These are phyloP conservation scores for Parascedosporium putredinis DNA, from an alignment of 2,329 filamentous ascomycete species.

Conservation along the genomic window DNA sequence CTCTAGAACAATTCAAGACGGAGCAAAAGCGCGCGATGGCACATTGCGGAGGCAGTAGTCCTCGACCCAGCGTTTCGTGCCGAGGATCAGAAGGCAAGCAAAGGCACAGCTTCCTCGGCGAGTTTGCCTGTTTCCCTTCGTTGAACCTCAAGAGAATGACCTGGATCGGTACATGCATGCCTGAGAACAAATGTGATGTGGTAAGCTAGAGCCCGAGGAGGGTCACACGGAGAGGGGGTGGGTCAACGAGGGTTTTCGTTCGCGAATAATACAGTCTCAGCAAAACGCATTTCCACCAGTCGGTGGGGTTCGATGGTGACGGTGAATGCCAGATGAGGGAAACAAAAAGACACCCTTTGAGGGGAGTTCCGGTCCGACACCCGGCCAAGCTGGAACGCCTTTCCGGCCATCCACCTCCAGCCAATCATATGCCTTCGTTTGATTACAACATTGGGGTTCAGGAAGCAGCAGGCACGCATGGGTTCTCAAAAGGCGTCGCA, in stretches of 20 bases:
- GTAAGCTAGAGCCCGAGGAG: neutral
- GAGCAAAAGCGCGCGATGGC: neutral
- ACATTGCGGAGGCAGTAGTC: neutral
- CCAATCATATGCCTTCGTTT: neutral
- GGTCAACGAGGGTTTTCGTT: neutral
- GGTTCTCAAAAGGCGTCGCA: neutral
- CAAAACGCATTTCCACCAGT: neutral
- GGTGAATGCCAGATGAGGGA: neutral
- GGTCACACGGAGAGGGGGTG: neutral
- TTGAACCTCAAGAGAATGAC: neutral
- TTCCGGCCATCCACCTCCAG: neutral
- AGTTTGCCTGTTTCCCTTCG: too few species aligned
- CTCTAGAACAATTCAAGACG: neutral
- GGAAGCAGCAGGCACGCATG: neutral
- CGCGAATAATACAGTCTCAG: neutral
- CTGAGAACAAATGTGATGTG: neutral
- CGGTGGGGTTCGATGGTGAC: neutral
- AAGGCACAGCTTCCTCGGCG: too few species aligned
- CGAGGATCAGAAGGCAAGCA: neutral
- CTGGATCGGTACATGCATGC: too few species aligned
- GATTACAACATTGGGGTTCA: slow-evolving; percentile 1
- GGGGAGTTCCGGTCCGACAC: neutral
- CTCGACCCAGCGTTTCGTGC: neutral
- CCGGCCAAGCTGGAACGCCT: neutral
- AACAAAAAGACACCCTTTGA: neutral